Percentiles rank a stretch among this genome's conserved stretches.
These are phyloP conservation scores for Pyrenopolyporus hunteri DNA, from an alignment of 495 filamentous ascomycete genomes.

Conservation along the genomic window DNA sequence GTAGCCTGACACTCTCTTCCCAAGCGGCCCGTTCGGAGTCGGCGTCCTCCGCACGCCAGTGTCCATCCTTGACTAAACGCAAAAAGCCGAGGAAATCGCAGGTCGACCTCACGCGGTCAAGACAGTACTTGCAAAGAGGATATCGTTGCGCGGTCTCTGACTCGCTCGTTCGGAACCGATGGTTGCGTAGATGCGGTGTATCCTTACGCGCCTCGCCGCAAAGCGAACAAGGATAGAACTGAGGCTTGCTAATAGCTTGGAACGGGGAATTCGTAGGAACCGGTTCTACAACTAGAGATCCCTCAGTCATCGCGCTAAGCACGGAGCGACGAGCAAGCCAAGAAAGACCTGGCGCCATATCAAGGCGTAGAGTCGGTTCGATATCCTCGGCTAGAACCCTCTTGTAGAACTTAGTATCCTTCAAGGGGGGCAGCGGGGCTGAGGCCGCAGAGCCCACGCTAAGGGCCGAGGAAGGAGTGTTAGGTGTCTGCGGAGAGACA, in stretches of 20 bases:
- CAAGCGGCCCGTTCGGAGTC: constrained; percentile 84
- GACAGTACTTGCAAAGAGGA: constrained; percentile 88
- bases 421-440: constrained; percentile 57
- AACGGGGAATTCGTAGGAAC: constrained; percentile 61
- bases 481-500: constrained; percentile 57
- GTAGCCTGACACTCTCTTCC: constrained; percentile 87
- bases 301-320: constrained; percentile 79
- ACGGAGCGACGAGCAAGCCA: constrained; percentile 90
- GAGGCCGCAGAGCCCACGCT: constrained; percentile 47
- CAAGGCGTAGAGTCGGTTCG: constrained; percentile 89
- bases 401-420: constrained; percentile 95
- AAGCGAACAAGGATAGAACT: constrained; percentile 77
- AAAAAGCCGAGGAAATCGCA: constrained; percentile 94
- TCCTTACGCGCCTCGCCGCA: constrained; percentile 83
- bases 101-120: constrained; percentile 79
- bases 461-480: constrained; percentile 55
- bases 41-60: constrained; percentile 77
- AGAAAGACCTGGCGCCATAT: constrained; percentile 86
- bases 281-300: constrained; percentile 88
- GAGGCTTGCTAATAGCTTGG: constrained; percentile 61
- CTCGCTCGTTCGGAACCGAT: constrained; percentile 88
- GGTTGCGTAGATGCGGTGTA: constrained; percentile 73
- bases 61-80: constrained; percentile 85
- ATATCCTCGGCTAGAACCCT: constrained; percentile 85
- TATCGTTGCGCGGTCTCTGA: constrained; percentile 82